Percentiles rank a stretch among this genome's conserved stretches.
Evolutionary conservation across 441 rosid genomes (phyloP).

Genomic region (Jatropha podagrica): DNA sequence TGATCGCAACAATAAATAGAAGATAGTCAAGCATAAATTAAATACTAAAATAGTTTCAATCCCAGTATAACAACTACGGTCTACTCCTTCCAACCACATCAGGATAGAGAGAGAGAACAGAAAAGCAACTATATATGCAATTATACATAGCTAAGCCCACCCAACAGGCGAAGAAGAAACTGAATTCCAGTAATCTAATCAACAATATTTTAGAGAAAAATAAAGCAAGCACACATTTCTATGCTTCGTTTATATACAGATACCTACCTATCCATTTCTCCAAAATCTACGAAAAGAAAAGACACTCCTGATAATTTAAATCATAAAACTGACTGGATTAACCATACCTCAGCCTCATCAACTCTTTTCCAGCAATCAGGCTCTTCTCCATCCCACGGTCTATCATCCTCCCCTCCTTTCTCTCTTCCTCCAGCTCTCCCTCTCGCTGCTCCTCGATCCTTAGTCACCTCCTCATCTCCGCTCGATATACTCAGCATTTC

Average conservation of each 20-base stretch:
- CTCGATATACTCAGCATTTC: slow-evolving; percentile 98
- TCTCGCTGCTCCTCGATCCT: slow-evolving; percentile 43
- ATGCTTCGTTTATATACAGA: too few relatives aligned
- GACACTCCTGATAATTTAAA: not conserved
- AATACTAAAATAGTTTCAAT: too few relatives aligned
- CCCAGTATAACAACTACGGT: not conserved
- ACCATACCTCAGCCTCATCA: slow-evolving; percentile 75
- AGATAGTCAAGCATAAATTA: too few relatives aligned
- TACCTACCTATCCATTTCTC: not conserved
- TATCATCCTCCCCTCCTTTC: slow-evolving; percentile 45
- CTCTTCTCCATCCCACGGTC: slow-evolving; percentile 84
- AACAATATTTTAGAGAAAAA: not conserved
- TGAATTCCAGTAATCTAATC: not conserved
- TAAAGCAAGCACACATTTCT: not conserved
- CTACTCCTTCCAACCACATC: not conserved
- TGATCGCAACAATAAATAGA: too few relatives aligned
- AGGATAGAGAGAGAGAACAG: not conserved
- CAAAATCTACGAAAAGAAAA: not conserved
- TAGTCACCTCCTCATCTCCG: slow-evolving; percentile 76
- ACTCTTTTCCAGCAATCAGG: slow-evolving; percentile 97
- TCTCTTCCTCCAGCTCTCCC: slow-evolving; percentile 32
- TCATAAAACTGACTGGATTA: not conserved
- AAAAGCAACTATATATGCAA: not conserved
- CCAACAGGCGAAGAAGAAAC: too few relatives aligned
- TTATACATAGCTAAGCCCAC: too few relatives aligned